Evolutionary conservation across 2,329 filamentous ascomycete genomes (phyloP).

Genomic region (Alternaria ethzedia): DNA sequence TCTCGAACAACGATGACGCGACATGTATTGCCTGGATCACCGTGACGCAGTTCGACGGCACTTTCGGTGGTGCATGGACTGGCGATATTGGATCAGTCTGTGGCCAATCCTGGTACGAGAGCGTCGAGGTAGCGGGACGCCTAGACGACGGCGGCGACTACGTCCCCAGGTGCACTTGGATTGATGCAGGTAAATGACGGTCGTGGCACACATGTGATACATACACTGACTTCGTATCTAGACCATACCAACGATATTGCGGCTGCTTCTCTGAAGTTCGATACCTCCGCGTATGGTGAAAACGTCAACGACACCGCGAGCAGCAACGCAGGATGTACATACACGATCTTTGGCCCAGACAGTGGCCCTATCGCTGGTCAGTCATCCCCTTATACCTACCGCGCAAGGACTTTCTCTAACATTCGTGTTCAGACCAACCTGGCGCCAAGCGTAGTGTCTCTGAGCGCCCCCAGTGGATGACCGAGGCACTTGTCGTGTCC

Average conservation of each 20-base stretch:
- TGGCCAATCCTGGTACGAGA: neutral
- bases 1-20: neutral
- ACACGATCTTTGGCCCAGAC: neutral
- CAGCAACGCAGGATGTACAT: neutral
- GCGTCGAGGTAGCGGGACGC: neutral
- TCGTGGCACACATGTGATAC: no score
- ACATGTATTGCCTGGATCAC: neutral
- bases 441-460: neutral
- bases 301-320: neutral
- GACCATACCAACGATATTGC: neutral
- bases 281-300: neutral
- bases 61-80: neutral
- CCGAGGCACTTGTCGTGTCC: neutral
- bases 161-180: neutral
- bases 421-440: neutral
- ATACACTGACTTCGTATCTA: no score
- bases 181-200: neutral
- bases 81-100: neutral
- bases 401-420: neutral
- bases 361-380: neutral
- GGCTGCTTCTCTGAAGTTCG: neutral
- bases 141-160: neutral
- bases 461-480: neutral
- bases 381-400: neutral
- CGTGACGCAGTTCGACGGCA: neutral